Evolutionary conservation across 306 rosid genomes (phyloP).

Genomic region (Alnus glutinosa): DNA sequence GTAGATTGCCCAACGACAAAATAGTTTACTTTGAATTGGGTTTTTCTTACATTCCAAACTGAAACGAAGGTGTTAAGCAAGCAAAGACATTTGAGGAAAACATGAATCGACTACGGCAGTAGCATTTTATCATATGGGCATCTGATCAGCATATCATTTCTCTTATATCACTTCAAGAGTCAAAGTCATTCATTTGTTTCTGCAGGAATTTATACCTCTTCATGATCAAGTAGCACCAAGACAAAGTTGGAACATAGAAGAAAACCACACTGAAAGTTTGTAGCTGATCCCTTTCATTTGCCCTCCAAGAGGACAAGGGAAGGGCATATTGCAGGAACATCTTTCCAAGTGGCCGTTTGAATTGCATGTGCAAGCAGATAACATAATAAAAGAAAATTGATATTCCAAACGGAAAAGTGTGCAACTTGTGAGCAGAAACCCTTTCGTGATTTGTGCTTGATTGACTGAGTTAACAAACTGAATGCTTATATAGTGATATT

Average conservation of each 20-base stretch:
- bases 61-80: neutral
- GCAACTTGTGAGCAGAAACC: neutral
- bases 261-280: slow-evolving; percentile 15
- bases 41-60: neutral
- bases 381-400: neutral
- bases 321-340: neutral
- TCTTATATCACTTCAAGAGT: neutral
- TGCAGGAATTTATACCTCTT: slow-evolving; percentile 36
- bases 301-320: slow-evolving; percentile 1
- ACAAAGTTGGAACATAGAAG: slow-evolving; percentile 30
- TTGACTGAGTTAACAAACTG: neutral
- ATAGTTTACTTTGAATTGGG: neutral
- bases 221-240: slow-evolving; percentile 37
- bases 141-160: neutral
- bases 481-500: neutral
- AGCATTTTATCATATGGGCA: neutral
- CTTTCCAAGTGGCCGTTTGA: slow-evolving; percentile 1
- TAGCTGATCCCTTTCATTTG: neutral
- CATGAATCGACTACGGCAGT: neutral
- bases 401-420: neutral
- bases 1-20: neutral
- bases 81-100: neutral
- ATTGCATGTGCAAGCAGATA: neutral
- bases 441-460: neutral
- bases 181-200: neutral